A percentile compares a stretch with the other conserved stretches of the same genome.
These are phyloP conservation scores for Blyttiomyces sp. DNA, from an alignment of 371 early-diverging fungal species.

Conservation along the genomic window DNA sequence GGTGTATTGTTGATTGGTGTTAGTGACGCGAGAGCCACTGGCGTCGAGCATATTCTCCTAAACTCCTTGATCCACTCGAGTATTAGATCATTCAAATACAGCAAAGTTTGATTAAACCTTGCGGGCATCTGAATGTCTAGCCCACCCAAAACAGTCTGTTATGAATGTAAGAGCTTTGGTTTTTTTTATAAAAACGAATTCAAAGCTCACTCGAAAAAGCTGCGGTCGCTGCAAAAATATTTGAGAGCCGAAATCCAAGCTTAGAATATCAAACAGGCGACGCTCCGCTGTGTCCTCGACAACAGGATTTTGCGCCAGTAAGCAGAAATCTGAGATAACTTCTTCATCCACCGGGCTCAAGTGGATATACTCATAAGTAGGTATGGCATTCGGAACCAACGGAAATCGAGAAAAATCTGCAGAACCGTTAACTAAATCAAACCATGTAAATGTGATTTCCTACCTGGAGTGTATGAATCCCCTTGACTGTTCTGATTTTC, in stretches of 20 bases:
- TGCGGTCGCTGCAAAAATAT: slow-evolving; percentile 27
- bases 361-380: slow-evolving; percentile 19
- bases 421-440: no score
- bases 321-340: slow-evolving; percentile 14
- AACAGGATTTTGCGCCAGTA: slow-evolving; percentile 2
- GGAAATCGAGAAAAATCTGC: slow-evolving; percentile 11
- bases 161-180: not conserved
- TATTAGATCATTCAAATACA: slow-evolving; percentile 10
- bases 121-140: not conserved
- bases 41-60: slow-evolving; percentile 3
- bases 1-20: slow-evolving; percentile 21
- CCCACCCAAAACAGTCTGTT: slow-evolving; percentile 8
- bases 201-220: slow-evolving; percentile 21
- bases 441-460: no score
- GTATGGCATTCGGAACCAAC: slow-evolving; percentile 15
- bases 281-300: slow-evolving; percentile 10
- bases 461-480: no score
- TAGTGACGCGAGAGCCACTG: not conserved
- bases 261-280: slow-evolving; percentile 26
- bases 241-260: slow-evolving; percentile 26
- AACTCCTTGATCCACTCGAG: slow-evolving; percentile 5
- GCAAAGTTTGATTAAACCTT: slow-evolving; percentile 1
- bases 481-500: no score
- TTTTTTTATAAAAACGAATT: not conserved
- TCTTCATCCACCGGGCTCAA: slow-evolving; percentile 26